Evolutionary conservation across 768 basidiomycete species (phyloP), one percentile per base, ranked within the genome.

Genomic region (Wakefieldia striispora): DNA sequence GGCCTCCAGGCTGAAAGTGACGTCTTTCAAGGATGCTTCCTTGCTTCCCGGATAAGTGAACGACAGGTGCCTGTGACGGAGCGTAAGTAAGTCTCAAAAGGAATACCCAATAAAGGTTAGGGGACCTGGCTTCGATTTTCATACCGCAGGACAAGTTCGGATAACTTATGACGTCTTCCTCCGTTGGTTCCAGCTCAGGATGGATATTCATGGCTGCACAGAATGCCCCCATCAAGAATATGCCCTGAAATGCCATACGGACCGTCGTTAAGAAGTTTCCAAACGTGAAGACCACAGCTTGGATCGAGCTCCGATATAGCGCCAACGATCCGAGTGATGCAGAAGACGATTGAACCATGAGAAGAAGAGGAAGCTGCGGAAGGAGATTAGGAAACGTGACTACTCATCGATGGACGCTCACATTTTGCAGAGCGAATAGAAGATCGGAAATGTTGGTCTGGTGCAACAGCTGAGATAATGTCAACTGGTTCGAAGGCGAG

Each of bases 161-260:
- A 63, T 84, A 91, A 26, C 63, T 68, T 35, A 77, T 69, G 21
- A 64, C 60, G 41, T 82, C 76, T 43, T 82, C 78, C 23, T 78
- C 70, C 44, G 68, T 69, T 27, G 88, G 88, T 53, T 85, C 80
- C 34, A 92, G 65, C 55, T 76, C 76, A 23, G 87, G 87, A 55
- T 81, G 79, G 53, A 91, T 69, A 55, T 79, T 76, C 74, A 82
- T 83, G 41, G 86, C 84, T 39, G 88, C 88, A 59, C 81, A 83
- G 62, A 91, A 94, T 7, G 91, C 90, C 41, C 85, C 86, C 82
- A 93, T 86, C 51, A 91, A 73, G 70, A 95, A 94, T 43, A 93
- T 77, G 27, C 83, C 81, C 66, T 95, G 91, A 59, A 86, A 91
- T n/a, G 83, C 82, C 82, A 86, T 83, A 49, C 80, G 81, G 21